Evolutionary conservation across 257 asterid species (phyloP), one percentile per base, ranked within the genome.

Genomic region (Penstemon barbatus): DNA sequence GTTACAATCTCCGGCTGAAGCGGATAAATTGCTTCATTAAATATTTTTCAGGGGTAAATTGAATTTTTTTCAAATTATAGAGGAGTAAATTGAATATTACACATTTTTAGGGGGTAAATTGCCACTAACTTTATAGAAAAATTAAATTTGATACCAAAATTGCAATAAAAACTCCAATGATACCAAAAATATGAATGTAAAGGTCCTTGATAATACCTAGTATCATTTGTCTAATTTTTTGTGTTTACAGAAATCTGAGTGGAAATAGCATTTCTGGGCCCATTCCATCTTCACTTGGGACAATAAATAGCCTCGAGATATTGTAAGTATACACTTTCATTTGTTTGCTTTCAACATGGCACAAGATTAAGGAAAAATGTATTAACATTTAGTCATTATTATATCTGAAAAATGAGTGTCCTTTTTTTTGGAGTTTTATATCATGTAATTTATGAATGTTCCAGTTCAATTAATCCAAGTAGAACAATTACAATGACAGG

Each of bases 271-370:
- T 91, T 68, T 78, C 86, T 41, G 98, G 97, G 62, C 76, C 19
- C 65, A 89, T 94, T 77, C 97, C 99, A 13, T 81, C 91, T 5
- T 80, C 97, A 43, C 86, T 94, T 63, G 99, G 98, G 72, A 71
- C 77, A 46, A 66, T 94, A 75, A 60, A 82, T 61, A 74, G 80
- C 76, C 78, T 94, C 57, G 90, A 91, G 77, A 85, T 66, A 72
- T 69, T 91, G 99, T 94, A 74, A 62, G 42, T 63, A 45, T 49
- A 46, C 66, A 41, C 15, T 25, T 33, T 37, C 57, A 63, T 51
- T 40, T 37, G 61, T 41, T 57, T 52, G 49, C 68, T 53, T 50
- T 12, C 6, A 51, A 57, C 51, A 55, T 40, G 44, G 38, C 18
- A 43, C 53, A 69, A 42, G 18, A 56, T 38, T 25, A 25, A 25